Evolutionary conservation across 2,329 filamentous ascomycete species (phyloP).

Genomic region (Pyrenophora seminiperda): DNA sequence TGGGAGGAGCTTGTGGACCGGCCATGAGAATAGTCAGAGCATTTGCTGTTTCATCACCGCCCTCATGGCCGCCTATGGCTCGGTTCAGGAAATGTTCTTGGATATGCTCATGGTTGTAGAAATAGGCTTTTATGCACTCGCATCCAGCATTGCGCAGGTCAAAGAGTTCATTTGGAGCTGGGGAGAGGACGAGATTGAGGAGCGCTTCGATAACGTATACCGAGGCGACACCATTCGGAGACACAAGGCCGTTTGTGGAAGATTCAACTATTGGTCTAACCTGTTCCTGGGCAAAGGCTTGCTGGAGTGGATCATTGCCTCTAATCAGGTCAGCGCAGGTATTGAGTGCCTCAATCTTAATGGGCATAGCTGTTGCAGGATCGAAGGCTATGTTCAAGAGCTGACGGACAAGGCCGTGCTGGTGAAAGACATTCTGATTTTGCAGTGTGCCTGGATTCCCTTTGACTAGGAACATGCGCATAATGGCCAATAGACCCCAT

Average conservation of each 20-base stretch:
- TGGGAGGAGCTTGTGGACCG: conserved; percentile 64
- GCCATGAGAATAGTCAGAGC: conserved; percentile 81
- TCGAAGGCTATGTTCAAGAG: conserved; percentile 84
- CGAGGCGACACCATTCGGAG: conserved; percentile 59
- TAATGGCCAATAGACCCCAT: conserved; percentile 84
- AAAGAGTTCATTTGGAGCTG: conserved; percentile 69
- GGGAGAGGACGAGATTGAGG: conserved; percentile 77
- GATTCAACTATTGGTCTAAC: conserved; percentile 66
- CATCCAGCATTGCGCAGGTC: conserved; percentile 84
- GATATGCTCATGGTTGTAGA: conserved; percentile 79
- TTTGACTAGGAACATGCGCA: conserved; percentile 81
- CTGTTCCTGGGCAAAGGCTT: conserved; percentile 85
- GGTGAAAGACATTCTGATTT: conserved; percentile 87
- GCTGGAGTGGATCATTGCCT: conserved; percentile 78
- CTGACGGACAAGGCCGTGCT: conserved; percentile 77
- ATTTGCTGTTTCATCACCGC: conserved; percentile 84
- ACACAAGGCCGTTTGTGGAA: conserved; percentile 48
- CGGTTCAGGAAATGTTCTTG: conserved; percentile 82
- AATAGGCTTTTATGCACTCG: conserved; percentile 91
- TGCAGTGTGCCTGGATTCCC: conserved; percentile 80
- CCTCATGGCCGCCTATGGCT: conserved; percentile 84
- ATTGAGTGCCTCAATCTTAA: conserved; percentile 83
- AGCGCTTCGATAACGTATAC: conserved; percentile 94
- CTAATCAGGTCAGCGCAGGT: conserved; percentile 89
- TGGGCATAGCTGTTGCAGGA: conserved; percentile 70